These are phyloP conservation scores for Chlorokybus atmophyticus DNA, from an alignment of 139 green algal species.

Conservation along the genomic window DNA sequence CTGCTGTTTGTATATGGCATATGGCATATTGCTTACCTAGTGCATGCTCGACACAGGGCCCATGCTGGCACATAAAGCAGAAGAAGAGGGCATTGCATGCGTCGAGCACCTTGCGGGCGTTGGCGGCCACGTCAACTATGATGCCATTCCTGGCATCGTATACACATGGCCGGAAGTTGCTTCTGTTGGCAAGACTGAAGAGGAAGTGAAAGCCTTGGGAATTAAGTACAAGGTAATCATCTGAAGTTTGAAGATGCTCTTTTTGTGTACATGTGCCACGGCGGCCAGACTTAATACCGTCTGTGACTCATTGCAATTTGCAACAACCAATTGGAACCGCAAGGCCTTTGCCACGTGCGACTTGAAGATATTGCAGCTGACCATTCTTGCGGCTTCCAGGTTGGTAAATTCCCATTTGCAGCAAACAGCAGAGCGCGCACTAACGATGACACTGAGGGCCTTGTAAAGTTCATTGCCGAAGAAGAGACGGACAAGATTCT, in stretches of 20 bases:
- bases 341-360: background rate
- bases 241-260: too few species aligned
- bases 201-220: conserved; percentile 56
- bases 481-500: conserved; percentile 89
- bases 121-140: conserved; percentile 93
- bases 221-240: conserved; percentile 63
- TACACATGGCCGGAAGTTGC: conserved; percentile 92
- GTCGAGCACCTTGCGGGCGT: conserved; percentile 86
- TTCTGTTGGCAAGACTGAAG: conserved; percentile 69
- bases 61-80: conserved; percentile 99
- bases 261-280: too few species aligned
- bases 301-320: background rate
- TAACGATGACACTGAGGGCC: conserved; percentile 59
- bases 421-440: conserved; percentile 86
- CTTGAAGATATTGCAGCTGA: too few species aligned
- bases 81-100: conserved; percentile 94
- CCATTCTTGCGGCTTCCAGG: too few species aligned
- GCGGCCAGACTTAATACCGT: too few species aligned
- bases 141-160: conserved; percentile 88
- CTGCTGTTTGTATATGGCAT: conserved; percentile 89
- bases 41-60: conserved; percentile 68
- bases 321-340: background rate
- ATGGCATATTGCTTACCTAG: conserved; percentile 66
- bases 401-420: conserved; percentile 93
- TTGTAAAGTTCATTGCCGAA: conserved; percentile 88